Conservation (phyloP, 2,329 filamentous ascomycete species). For the Aspergillus ibericus region DNA sequence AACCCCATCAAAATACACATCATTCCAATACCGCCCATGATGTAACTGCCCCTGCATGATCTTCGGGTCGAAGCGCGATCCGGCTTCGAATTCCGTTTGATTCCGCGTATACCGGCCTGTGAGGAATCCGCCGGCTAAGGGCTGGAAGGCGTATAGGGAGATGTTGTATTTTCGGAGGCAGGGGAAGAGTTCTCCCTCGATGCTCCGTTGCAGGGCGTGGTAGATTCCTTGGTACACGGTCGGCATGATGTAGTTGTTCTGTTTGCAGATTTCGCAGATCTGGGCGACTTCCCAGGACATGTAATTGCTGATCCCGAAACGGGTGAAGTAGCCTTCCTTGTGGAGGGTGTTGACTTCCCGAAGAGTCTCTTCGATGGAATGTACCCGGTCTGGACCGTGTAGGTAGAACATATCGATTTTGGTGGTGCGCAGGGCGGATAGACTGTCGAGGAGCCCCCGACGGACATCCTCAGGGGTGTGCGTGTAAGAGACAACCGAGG, state of each 20-base stretch:
- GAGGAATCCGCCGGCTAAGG: slow-evolving; percentile 49
- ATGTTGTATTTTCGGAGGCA: slow-evolving; percentile 47
- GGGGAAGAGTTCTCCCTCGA: slow-evolving; percentile 46
- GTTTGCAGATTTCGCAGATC: slow-evolving; percentile 47
- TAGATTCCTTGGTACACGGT: slow-evolving; percentile 51
- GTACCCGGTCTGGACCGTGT: slow-evolving; percentile 51
- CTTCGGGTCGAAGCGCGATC: slow-evolving; percentile 33
- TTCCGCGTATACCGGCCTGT: slow-evolving; percentile 43
- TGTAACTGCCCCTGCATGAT: slow-evolving; percentile 40
- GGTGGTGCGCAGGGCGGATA: slow-evolving; percentile 41
- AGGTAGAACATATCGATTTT: slow-evolving; percentile 53
- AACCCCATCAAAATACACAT: slow-evolving; percentile 46
- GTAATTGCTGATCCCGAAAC: slow-evolving; percentile 50
- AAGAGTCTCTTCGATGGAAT: slow-evolving; percentile 50
- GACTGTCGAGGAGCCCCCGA: slow-evolving; percentile 34
- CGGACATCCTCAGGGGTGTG: slow-evolving; percentile 37
- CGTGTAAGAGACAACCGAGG: slow-evolving; percentile 22
- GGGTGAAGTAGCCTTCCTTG: slow-evolving; percentile 47
- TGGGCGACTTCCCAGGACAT: slow-evolving; percentile 49
- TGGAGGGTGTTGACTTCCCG: slow-evolving; percentile 49
- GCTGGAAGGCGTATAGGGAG: slow-evolving; percentile 44
- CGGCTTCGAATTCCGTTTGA: slow-evolving; percentile 8
- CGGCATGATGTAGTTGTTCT: slow-evolving; percentile 45
- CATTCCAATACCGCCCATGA: slow-evolving; percentile 44
- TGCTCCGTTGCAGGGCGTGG: slow-evolving; percentile 38